These are phyloP conservation scores for Ascodesmis nigricans DNA, from an alignment of 495 filamentous ascomycete species.

Conservation along the genomic window DNA sequence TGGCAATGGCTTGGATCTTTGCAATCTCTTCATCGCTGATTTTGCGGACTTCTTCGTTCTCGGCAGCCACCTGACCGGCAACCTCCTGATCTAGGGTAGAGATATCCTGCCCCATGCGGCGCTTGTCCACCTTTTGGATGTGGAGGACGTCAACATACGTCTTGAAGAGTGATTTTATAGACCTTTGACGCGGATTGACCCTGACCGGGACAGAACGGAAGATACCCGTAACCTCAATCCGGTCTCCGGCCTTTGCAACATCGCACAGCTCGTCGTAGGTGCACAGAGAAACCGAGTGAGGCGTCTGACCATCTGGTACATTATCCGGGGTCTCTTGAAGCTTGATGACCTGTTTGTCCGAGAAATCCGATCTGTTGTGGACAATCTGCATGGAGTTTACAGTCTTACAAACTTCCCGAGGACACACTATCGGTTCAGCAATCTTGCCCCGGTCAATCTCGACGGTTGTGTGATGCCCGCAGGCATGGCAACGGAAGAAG, in stretches of 20 bases:
- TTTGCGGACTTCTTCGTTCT: slow-evolving; percentile 61
- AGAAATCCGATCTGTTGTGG: slow-evolving; percentile 86
- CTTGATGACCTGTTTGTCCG: slow-evolving; percentile 97
- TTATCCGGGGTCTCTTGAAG: slow-evolving; percentile 92
- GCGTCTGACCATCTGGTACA: slow-evolving; percentile 85
- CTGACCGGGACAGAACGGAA: slow-evolving; percentile 88
- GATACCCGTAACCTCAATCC: slow-evolving; percentile 88
- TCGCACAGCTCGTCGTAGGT: slow-evolving; percentile 95
- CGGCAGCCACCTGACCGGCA: slow-evolving; percentile 46
- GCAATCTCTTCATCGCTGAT: slow-evolving; percentile 76
- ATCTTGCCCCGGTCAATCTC: slow-evolving; percentile 91
- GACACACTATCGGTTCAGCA: slow-evolving; percentile 77
- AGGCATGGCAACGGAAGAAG: slow-evolving; percentile 87
- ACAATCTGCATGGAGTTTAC: slow-evolving; percentile 95
- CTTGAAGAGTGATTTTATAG: slow-evolving; percentile 87
- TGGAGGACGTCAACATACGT: slow-evolving; percentile 92
- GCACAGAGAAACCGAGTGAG: slow-evolving; percentile 93
- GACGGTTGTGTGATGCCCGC: slow-evolving; percentile 73
- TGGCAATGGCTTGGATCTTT: slow-evolving; percentile 64
- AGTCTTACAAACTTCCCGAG: slow-evolving; percentile 57
- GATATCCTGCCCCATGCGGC: slow-evolving; percentile 72
- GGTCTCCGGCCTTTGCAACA: slow-evolving; percentile 90
- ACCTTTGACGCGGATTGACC: slow-evolving; percentile 80
- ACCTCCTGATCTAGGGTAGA: slow-evolving; percentile 77
- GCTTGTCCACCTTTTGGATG: slow-evolving; percentile 88